Evolutionary conservation across 805 yeast genomes (phyloP), one percentile per base, ranked within the genome.

Genomic region (Candida chilensis): DNA sequence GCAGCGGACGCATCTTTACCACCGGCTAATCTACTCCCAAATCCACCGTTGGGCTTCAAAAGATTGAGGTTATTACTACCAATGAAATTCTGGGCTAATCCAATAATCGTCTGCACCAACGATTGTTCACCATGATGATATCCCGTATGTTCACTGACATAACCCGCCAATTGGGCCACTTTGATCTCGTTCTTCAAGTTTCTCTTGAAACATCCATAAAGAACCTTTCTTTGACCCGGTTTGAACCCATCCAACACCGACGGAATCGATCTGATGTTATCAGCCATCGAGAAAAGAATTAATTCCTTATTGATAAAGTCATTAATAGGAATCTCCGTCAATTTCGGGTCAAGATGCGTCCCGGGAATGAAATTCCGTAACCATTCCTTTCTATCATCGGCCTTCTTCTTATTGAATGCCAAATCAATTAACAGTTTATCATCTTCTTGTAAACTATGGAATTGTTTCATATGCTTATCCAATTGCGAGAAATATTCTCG

Each of bases 1-100:
- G 96, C 79, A 17, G 97, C 96, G n/a, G 97, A 83, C 11, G 88
- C 92, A 64, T 92, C 98, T 53, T 92, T 92, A 63, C 98, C 98
- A 55, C 98, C 98, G 16, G 85, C 69, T 16, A 92, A 88, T 58
- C 98, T 76, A 1, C 96, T 78, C 70, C 98, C 98, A 51, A 92
- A 92, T 20, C 86, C 79, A 67, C 98, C 98, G 51, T 81, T 83
- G 28, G 98, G 98, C 50, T 75, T 69, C 44, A 92, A 61, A 31
- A 86, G 47, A 52, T 92, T 82, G 42, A 92, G 58, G 47, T 92
- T 92, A 48, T 92, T 92, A 5, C 95, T 68, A 8, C 98, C 98
- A 29, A 90, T 80, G 48, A 84, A 92, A 52, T 86, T 87, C 52
- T 92, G 98, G 1, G 98, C 98, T 50, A 92, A 59, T 5, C 95